These are phyloP conservation scores for Carallia brachiata DNA, from an alignment of 345 rosid genomes.

Conservation along the genomic window DNA sequence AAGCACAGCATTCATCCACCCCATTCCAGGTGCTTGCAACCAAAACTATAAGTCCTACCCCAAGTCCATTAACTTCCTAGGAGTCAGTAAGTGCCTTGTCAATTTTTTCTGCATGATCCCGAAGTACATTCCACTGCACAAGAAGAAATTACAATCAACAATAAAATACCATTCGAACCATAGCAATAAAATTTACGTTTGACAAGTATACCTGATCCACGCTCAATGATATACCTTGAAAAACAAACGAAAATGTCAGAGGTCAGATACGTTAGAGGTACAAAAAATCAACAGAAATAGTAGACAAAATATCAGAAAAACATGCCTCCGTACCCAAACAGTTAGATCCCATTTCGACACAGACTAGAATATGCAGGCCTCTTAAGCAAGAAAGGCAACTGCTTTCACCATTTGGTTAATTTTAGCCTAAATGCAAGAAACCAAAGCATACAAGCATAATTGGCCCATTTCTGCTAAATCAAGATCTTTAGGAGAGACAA, in stretches of 20 bases:
- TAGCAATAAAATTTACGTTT: background rate
- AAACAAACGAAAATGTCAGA: background rate
- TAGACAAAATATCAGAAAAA: background rate
- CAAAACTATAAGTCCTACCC: background rate
- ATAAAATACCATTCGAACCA: background rate
- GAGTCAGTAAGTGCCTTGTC: conserved; percentile 59
- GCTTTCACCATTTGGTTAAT: too few species aligned
- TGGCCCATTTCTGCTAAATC: too few species aligned
- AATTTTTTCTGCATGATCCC: conserved; percentile 54
- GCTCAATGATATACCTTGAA: conserved; percentile 71
- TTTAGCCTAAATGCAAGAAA: too few species aligned
- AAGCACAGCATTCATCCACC: background rate
- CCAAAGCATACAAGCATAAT: too few species aligned
- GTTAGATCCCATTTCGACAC: too few species aligned
- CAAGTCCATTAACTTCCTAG: conserved; percentile 8
- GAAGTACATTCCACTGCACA: conserved; percentile 66
- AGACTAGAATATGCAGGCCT: too few species aligned
- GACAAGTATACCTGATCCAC: conserved; percentile 67
- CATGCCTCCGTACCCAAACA: background rate
- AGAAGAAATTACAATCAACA: background rate
- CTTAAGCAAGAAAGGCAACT: too few species aligned
- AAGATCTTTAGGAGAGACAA: too few species aligned
- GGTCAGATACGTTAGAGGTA: background rate
- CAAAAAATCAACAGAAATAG: background rate
- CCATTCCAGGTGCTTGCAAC: background rate